A percentile compares a stretch with the other conserved stretches of the same genome.
phyloP scores from a whole-genome alignment of 2,329 filamentous ascomycete species.

The Pseudogymnoascus sp. region DNA sequence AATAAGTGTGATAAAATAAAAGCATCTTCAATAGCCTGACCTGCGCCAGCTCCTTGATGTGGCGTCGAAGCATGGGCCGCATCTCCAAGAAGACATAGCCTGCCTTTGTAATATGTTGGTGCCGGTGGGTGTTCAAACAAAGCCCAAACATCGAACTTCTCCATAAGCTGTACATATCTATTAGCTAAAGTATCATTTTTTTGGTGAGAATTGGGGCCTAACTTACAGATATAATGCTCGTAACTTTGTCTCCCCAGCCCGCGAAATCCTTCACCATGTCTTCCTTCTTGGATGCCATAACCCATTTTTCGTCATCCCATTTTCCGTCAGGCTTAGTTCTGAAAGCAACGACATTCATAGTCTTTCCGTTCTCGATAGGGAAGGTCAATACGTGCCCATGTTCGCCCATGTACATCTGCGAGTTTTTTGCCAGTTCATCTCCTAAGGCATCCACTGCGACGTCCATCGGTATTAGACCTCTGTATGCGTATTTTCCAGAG shows the following conservation, averaged over 20 bases:
- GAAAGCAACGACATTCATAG: conserved; percentile 40
- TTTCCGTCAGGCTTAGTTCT: conserved; percentile 27
- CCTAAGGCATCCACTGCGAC: conserved; percentile 38
- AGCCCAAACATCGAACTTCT: conserved; percentile 39
- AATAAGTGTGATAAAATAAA: conserved; percentile 38
- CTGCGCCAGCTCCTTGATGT: conserved; percentile 49
- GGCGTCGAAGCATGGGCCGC: conserved; percentile 55
- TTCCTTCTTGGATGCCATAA: conserved; percentile 30
- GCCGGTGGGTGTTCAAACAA: conserved; percentile 39
- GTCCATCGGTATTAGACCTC: conserved; percentile 48
- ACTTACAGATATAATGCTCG: conserved; percentile 26
- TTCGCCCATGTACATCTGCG: conserved; percentile 24
- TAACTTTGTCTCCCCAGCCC: conserved; percentile 30
- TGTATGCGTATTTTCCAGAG: conserved; percentile 48
- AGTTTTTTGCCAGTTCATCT: conserved; percentile 34
- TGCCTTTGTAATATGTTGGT: conserved; percentile 32
- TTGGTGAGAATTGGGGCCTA: background rate
- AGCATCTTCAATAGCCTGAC: conserved; percentile 48
- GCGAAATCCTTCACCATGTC: conserved; percentile 31
- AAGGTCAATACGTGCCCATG: background rate
- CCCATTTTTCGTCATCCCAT: conserved; percentile 32
- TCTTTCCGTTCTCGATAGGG: background rate
- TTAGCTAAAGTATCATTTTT: conserved; percentile 22
- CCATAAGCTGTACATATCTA: conserved; percentile 32
- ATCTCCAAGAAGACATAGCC: conserved; percentile 47